Base-by-base conservation (phyloP, 495 filamentous ascomycete genomes). In the Penicillium cataractarum region DNA sequence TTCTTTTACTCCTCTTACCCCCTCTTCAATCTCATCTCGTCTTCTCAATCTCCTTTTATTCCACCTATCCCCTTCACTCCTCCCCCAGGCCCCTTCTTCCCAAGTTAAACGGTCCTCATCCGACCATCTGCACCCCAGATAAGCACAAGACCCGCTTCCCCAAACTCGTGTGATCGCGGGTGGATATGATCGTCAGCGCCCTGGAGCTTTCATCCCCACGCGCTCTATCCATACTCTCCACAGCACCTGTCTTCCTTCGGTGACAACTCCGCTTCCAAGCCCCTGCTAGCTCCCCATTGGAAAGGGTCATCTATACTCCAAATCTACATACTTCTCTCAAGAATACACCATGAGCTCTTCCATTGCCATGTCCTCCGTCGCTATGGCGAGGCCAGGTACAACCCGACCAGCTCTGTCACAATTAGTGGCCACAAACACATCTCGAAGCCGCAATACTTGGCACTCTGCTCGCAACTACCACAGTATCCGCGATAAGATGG, bases 271-370 rank as follows among this genome's bases (percentile, higher is more conserved):
- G 42, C 42, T 22, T 12, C 19, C 2, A 12, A 46, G 4, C 42
- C 9, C 42, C 19, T 39, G 17, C 7, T 54, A 35, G 9, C 35
- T 3, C 2, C 22, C 6, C 22, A 56, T 26, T 13, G 22, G 35
- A 42, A 17, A 17, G 22, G n/a, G 40, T 26, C 24, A 21, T 24
- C 48, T 37, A 21, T 9, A 17, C 3, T 17, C 15, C 39, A 22
- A 21, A 17, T 27, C 22, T 55, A 32, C 24, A 31, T 40, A 8
- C n/a, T 29, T 10, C 27, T 35, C 26, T 31, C 29, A 31, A 29
- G 19, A n/a, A 62, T 26, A 15, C 35, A 61, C 6, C 66, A 71
- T 71, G 66, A 67, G 66, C 58, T 66, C 58, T 44, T 65, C 64
- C 3, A 54, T 60, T 13, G 44, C 58, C 29, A 42, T 61, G 17